A percentile compares a stretch with the other conserved stretches of the same genome.
Evolutionary conservation across 2,329 filamentous ascomycete species (phyloP).

Genomic region (Arthrobotrys iridis): DNA sequence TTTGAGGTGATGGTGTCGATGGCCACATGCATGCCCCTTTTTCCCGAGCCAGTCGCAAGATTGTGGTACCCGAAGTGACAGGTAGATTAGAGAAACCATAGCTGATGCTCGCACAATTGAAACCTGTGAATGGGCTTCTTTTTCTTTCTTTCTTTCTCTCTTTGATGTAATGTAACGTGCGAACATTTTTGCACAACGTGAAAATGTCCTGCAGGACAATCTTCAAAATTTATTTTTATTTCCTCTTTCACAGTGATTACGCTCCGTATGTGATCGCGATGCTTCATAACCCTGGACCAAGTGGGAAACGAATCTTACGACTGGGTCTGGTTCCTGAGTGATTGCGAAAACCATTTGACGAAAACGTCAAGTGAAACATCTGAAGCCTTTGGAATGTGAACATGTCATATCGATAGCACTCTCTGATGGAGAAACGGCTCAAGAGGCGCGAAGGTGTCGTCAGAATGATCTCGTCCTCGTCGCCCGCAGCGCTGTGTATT

Average conservation of each 20-base stretch:
- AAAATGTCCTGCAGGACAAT: conserved; percentile 5
- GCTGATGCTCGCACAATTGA: conserved; percentile 2
- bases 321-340: background rate
- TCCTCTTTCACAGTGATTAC: background rate
- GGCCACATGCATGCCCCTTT: conserved; percentile 55
- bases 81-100: conserved; percentile 45
- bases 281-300: conserved; percentile 7
- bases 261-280: conserved; percentile 20
- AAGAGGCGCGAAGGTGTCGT: conserved; percentile 17
- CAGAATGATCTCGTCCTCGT: background rate
- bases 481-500: background rate
- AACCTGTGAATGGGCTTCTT: conserved; percentile 5
- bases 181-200: conserved; percentile 9
- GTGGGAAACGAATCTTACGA: conserved; percentile 20
- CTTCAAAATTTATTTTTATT: conserved; percentile 13
- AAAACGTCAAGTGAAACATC: conserved; percentile 52
- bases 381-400: conserved; percentile 38
- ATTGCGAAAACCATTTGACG: conserved; percentile 25
- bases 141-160: too few relatives aligned
- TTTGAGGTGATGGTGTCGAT: conserved; percentile 36
- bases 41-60: conserved; percentile 54
- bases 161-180: conserved; percentile 20
- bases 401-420: conserved; percentile 46
- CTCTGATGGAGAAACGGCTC: conserved; percentile 39
- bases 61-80: conserved; percentile 55